Evolutionary conservation across 2,329 filamentous ascomycete genomes (phyloP).

Genomic region (Fusarium siculi): DNA sequence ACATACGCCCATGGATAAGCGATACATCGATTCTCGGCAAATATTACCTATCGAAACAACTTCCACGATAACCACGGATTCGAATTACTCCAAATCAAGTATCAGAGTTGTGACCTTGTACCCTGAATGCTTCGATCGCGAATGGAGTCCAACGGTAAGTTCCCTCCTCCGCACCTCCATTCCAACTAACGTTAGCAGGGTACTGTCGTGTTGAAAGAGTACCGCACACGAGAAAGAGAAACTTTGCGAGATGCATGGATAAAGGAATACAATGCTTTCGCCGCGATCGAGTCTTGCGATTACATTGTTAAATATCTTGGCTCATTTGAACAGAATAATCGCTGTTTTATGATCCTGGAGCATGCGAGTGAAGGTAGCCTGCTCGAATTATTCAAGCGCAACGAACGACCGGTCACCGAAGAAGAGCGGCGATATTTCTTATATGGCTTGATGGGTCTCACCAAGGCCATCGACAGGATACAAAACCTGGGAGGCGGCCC

Average conservation of each 20-base stretch:
- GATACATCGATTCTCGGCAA: neutral
- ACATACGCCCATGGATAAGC: neutral
- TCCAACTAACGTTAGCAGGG: neutral
- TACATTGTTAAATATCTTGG: conserved; percentile 23
- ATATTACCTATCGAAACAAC: conserved; percentile 18
- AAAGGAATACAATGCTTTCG: conserved; percentile 3
- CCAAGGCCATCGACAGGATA: neutral
- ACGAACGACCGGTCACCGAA: neutral
- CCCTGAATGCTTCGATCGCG: neutral
- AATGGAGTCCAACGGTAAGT: neutral
- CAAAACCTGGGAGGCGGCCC: conserved; percentile 5
- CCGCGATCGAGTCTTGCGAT: conserved; percentile 1
- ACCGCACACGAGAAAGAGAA: neutral
- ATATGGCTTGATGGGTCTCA: conserved; percentile 2
- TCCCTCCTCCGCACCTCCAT: neutral
- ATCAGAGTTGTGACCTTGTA: conserved; percentile 5
- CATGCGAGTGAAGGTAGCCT: conserved; percentile 14
- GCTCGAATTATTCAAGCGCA: neutral
- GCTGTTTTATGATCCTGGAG: conserved; percentile 17
- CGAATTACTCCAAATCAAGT: neutral
- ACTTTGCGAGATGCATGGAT: conserved; percentile 2
- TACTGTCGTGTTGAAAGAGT: conserved; percentile 25
- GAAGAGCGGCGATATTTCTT: conserved; percentile 6
- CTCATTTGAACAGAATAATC: conserved; percentile 17
- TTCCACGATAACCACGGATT: neutral